Conservation (phyloP, 139 green algal genomes). For the Coelastrella sp. region DNA sequence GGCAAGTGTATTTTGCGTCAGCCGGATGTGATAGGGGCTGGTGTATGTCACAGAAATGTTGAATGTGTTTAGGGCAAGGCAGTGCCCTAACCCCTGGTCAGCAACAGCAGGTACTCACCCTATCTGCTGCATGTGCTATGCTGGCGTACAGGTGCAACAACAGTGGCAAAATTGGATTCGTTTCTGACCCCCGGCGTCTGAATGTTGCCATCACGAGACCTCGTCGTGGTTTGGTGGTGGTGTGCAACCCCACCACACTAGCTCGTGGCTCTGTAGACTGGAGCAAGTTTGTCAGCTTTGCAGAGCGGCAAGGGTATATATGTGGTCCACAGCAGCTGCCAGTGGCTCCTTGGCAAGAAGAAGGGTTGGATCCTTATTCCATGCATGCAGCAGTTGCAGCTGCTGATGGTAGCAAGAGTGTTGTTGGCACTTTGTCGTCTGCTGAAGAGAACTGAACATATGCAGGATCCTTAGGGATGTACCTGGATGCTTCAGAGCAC, state of each 20-base stretch:
- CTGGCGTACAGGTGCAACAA: slow-evolving; percentile 62
- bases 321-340: background rate
- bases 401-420: background rate
- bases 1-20: no score
- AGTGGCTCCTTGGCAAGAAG: slow-evolving; percentile 5
- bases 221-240: slow-evolving; percentile 74
- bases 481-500: no score
- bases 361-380: slow-evolving; percentile 35
- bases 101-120: no score
- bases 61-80: no score
- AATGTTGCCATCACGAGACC: slow-evolving; percentile 91
- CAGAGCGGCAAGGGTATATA: background rate
- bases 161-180: slow-evolving; percentile 77
- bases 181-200: slow-evolving; percentile 82
- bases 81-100: no score
- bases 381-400: background rate
- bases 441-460: background rate
- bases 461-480: background rate
- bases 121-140: background rate
- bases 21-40: no score
- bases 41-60: no score
- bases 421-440: background rate
- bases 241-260: slow-evolving; percentile 68
- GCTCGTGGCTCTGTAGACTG: slow-evolving; percentile 47
- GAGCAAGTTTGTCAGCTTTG: slow-evolving; percentile 60